Percentiles rank a stretch among this genome's conserved stretches.
Evolutionary conservation across 2,329 filamentous ascomycete species (phyloP).

Genomic region (Trichophyton mentagrophytes): DNA sequence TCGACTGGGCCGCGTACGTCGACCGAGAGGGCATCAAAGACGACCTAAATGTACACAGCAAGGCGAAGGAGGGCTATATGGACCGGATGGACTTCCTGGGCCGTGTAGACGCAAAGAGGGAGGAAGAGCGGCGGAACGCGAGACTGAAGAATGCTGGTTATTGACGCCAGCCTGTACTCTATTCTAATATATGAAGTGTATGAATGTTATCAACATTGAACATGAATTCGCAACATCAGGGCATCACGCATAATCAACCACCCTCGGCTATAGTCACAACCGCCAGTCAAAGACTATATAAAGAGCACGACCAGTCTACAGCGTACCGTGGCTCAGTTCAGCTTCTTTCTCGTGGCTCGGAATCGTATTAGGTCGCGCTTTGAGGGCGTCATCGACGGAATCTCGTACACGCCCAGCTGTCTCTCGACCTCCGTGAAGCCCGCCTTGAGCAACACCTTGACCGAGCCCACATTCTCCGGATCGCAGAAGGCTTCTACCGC

Average conservation of each 20-base stretch:
- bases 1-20: slow-evolving; percentile 54
- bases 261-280: no score
- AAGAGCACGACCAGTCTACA: no score
- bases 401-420: neutral
- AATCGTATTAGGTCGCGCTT: neutral
- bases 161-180: neutral
- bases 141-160: slow-evolving; percentile 7
- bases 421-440: neutral
- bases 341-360: neutral
- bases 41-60: slow-evolving; percentile 48
- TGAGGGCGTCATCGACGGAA: neutral
- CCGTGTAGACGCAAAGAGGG: slow-evolving; percentile 42
- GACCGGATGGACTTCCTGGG: slow-evolving; percentile 51
- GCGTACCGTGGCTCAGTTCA: neutral
- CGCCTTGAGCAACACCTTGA: neutral
- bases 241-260: no score
- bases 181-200: neutral
- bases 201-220: neutral
- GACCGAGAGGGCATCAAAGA: slow-evolving; percentile 48
- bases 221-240: neutral
- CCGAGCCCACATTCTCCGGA: neutral
- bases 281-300: no score
- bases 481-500: neutral
- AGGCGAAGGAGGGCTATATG: slow-evolving; percentile 49
- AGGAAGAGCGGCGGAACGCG: slow-evolving; percentile 41